Conservation (phyloP, 2,329 filamentous ascomycete genomes). For the Epicoccum sorghinum region DNA sequence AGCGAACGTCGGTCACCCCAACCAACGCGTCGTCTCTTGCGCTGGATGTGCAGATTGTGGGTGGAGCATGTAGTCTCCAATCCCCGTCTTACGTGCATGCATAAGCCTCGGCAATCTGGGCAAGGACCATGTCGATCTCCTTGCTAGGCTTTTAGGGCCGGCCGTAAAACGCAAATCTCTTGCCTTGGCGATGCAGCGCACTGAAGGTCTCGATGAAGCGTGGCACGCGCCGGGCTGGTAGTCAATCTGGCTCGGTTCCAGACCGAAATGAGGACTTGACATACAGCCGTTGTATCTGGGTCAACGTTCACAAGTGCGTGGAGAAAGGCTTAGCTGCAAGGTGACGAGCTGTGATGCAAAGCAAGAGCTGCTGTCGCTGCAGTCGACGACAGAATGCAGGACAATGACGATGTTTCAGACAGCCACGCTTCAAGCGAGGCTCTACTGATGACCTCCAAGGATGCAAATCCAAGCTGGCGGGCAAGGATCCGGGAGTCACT, state of each 20-base stretch:
- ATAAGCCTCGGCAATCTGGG: slow-evolving; percentile 30
- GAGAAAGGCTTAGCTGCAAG: slow-evolving; percentile 1
- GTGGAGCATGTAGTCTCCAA: slow-evolving; percentile 8
- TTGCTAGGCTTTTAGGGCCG: slow-evolving; percentile 10
- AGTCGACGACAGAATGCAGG: neutral
- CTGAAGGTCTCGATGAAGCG: neutral
- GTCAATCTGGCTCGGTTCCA: neutral
- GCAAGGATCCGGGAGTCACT: neutral
- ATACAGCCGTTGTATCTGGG: slow-evolving; percentile 6
- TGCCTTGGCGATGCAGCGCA: neutral
- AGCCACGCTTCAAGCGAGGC: slow-evolving; percentile 26
- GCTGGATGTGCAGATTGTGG: slow-evolving; percentile 1
- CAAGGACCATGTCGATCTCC: slow-evolving; percentile 28
- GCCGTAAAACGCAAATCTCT: slow-evolving; percentile 19
- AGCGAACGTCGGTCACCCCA: slow-evolving; percentile 4
- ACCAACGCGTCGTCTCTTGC: neutral
- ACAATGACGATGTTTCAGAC: slow-evolving; percentile 36
- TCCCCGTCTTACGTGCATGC: slow-evolving; percentile 9
- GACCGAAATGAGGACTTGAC: slow-evolving; percentile 11
- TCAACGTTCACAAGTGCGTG: slow-evolving; percentile 5
- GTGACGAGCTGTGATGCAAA: neutral
- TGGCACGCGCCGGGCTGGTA: slow-evolving; percentile 5
- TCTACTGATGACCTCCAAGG: neutral
- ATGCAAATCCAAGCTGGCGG: slow-evolving; percentile 12
- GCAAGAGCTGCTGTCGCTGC: neutral